Conservation (phyloP, 768 basidiomycete genomes). For the Russula ochroleuca region DNA sequence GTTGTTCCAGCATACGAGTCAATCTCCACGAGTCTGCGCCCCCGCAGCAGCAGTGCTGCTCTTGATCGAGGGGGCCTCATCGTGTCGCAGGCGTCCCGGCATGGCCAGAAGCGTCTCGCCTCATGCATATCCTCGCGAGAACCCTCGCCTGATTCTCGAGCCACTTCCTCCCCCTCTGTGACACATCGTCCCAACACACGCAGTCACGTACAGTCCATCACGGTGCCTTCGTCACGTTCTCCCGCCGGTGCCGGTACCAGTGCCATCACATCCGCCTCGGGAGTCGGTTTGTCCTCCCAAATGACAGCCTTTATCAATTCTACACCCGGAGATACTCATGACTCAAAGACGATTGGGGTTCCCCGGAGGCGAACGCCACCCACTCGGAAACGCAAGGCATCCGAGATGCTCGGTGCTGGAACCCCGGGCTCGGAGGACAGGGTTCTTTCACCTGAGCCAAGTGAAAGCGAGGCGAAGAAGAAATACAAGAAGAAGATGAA, state of each 20-base stretch:
- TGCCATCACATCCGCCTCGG: neutral
- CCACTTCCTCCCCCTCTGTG: slow-evolving; percentile 13
- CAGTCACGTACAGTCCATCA: neutral
- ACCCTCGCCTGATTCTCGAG: slow-evolving; percentile 14
- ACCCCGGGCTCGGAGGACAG: slow-evolving; percentile 20
- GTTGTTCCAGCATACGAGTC: slow-evolving; percentile 2
- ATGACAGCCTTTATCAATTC: slow-evolving; percentile 16
- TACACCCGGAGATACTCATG: slow-evolving; percentile 14
- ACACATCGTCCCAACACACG: slow-evolving; percentile 8
- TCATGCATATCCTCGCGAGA: slow-evolving; percentile 18
- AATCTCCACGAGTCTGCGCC: slow-evolving; percentile 5
- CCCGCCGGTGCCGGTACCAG: neutral
- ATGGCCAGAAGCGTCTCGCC: slow-evolving; percentile 2
- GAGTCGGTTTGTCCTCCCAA: neutral
- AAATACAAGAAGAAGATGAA: slow-evolving; percentile 28
- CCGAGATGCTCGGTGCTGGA: slow-evolving; percentile 20
- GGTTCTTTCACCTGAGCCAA: slow-evolving; percentile 16
- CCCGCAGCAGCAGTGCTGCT: slow-evolving; percentile 20
- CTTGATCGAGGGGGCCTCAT: slow-evolving; percentile 10
- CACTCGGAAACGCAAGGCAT: slow-evolving; percentile 22
- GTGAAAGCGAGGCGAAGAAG: slow-evolving; percentile 25
- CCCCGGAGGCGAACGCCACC: slow-evolving; percentile 12
- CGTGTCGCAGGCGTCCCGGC: slow-evolving; percentile 12
- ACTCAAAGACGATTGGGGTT: neutral
- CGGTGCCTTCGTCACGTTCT: slow-evolving; percentile 4